A percentile compares a stretch with the other conserved stretches of the same genome.
Conservation (phyloP, 2,329 filamentous ascomycete genomes). For the Ampelomyces quisqualis region DNA sequence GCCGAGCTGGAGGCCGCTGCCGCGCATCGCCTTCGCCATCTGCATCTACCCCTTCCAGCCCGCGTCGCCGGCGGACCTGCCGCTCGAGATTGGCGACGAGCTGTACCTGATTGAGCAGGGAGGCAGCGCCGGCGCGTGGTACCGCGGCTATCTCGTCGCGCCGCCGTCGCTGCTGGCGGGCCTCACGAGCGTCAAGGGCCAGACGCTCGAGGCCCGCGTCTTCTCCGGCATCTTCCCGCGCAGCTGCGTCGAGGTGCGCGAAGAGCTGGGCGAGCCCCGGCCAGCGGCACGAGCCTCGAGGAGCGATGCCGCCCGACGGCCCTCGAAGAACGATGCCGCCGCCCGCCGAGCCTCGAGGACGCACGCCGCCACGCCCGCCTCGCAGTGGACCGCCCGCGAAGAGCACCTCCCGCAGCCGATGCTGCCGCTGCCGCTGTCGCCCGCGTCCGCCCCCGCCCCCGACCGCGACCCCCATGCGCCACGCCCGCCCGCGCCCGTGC, state of each 20-base stretch:
- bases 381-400: constrained; percentile 43
- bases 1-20: constrained; percentile 84
- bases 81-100: constrained; percentile 96
- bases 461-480: constrained; percentile 68
- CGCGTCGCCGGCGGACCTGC: constrained; percentile 82
- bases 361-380: constrained; percentile 39
- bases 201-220: constrained; percentile 91
- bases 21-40: constrained; percentile 96
- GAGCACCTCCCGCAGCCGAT: constrained; percentile 43
- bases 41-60: constrained; percentile 93
- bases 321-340: constrained; percentile 30
- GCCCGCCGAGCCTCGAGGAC: constrained; percentile 32
- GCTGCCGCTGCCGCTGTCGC: constrained; percentile 44
- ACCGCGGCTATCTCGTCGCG: constrained; percentile 91
- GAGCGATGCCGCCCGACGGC: constrained; percentile 27
- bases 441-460: too few relatives aligned
- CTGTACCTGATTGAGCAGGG: constrained; percentile 98
- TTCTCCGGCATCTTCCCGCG: constrained; percentile 98
- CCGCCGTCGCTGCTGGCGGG: constrained; percentile 91
- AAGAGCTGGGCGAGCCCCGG: constrained; percentile 80
- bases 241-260: constrained; percentile 91
- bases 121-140: constrained; percentile 80
- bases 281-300: constrained; percentile 28
- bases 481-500: constrained; percentile 87
- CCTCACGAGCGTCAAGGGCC: constrained; percentile 84